These are phyloP conservation scores for Hirsutella rhossiliensis DNA, from an alignment of 2,329 filamentous ascomycete genomes.

Conservation along the genomic window DNA sequence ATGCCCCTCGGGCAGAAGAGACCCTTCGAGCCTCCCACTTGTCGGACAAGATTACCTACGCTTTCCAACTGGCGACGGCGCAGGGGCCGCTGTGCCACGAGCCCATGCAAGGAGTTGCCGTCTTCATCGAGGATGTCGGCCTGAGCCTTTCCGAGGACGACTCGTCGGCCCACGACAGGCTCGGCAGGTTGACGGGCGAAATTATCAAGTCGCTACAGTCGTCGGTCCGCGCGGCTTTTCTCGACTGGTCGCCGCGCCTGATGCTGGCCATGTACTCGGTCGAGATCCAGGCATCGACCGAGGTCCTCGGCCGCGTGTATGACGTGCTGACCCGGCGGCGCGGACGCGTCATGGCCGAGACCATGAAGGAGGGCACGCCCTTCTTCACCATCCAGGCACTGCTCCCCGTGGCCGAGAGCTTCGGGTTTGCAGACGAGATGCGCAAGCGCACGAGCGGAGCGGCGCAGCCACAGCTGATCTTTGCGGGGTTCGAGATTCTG, in stretches of 20 bases:
- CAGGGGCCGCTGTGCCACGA: constrained; percentile 89
- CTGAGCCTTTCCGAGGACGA: constrained; percentile 44
- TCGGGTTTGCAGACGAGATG: constrained; percentile 94
- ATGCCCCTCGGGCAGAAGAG: constrained; percentile 30
- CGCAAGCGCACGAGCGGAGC: constrained; percentile 85
- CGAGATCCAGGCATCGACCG: constrained; percentile 92
- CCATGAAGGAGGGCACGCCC: constrained; percentile 86
- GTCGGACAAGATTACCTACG: constrained; percentile 81
- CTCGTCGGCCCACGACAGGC: constrained; percentile 47
- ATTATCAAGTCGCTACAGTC: constrained; percentile 82
- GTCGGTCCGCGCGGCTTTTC: constrained; percentile 71
- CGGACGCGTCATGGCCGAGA: constrained; percentile 79
- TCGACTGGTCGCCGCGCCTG: constrained; percentile 93
- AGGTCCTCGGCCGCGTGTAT: constrained; percentile 91
- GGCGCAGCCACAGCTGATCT: constrained; percentile 85
- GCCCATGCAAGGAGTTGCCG: constrained; percentile 83
- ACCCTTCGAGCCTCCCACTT: constrained; percentile 54
- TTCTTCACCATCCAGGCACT: constrained; percentile 90
- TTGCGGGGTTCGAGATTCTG: constrained; percentile 82
- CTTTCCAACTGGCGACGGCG: constrained; percentile 82
- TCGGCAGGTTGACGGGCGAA: constrained; percentile 80
- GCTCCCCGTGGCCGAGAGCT: constrained; percentile 86
- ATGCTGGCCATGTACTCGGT: constrained; percentile 96
- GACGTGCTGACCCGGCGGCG: constrained; percentile 92
- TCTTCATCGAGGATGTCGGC: constrained; percentile 72